Base-by-base conservation (phyloP, 2,329 filamentous ascomycete genomes). In the Xylaria sp. region DNA sequence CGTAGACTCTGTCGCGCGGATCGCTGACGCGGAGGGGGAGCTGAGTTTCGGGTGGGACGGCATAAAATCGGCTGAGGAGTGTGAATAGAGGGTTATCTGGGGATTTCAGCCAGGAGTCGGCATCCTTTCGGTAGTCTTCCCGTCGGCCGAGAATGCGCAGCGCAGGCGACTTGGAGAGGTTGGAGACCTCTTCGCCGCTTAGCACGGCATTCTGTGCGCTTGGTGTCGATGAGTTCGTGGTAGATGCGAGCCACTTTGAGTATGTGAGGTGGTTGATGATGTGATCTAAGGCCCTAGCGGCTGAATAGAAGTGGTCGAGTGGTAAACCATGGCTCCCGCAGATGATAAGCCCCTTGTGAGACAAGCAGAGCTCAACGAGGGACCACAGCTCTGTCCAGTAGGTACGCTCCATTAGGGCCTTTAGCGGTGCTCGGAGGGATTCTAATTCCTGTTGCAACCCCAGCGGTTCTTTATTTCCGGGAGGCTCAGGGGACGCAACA, bases 351-450 rank as follows among this genome's bases (percentile, higher is more conserved):
- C 71, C 74, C 12, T 62, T 68, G 1, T 51, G 25, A 1, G 74
- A 71, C 55, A 75, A 39, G 51, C 70, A 67, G 1, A 75, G 62
- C 60, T 75, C 74, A n/a, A 65, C 63, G 4, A 75, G 58, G 0
- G 70, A 72, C 74, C 73, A 75, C 1, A 75, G 54, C 8, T 74
- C 55, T 28, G 33, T 69, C 74, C 74, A 75, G 31, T 75, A 75
- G 6, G 56, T 51, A 36, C 72, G 72, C n/a, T 69, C 64, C 68
- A 75, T 68, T 8, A 75, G 62, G 10, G 68, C 64, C 46, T 71
- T 70, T 20, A 75, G 72, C 13, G 73, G 64, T 31, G 66, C 61
- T 2, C 71, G 68, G 2, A 75, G 72, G 18, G 65, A 58, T 8
- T 72, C 69, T 4, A 75, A 57, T 28, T 71, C 69, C 25, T 64